Percentiles rank a stretch among this genome's conserved stretches.
phyloP scores from a whole-genome alignment of 805 yeast genomes.

The Candida silvicultrix region DNA sequence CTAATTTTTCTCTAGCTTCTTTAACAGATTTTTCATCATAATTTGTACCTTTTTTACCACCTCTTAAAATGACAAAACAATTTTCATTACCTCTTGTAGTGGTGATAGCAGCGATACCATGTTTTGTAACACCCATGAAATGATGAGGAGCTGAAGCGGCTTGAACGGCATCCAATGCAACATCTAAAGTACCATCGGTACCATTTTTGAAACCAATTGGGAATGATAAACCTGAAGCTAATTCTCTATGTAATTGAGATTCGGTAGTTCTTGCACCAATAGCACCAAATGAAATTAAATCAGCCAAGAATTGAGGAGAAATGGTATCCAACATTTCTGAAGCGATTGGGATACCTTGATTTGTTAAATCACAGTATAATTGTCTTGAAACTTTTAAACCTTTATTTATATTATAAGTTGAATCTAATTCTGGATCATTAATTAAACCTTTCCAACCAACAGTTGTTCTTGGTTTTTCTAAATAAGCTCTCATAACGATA shows the following conservation, averaged over 20 bases:
- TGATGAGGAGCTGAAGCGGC: conserved; percentile 92
- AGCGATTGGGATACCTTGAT: conserved; percentile 83
- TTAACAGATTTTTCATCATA: conserved; percentile 77
- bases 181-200: conserved; percentile 90
- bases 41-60: conserved; percentile 92
- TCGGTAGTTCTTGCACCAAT: conserved; percentile 99
- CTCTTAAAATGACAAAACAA: conserved; percentile 92
- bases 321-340: conserved; percentile 98
- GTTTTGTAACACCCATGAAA: conserved; percentile 95
- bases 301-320: conserved; percentile 92
- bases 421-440: conserved; percentile 93
- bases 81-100: conserved; percentile 93
- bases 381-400: conserved; percentile 86
- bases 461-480: conserved; percentile 97
- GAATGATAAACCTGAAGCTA: conserved; percentile 97
- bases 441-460: conserved; percentile 99
- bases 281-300: conserved; percentile 90
- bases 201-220: conserved; percentile 99
- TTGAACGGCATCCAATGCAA: conserved; percentile 89
- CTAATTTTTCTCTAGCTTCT: conserved; percentile 63
- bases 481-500: conserved; percentile 93
- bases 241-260: conserved; percentile 95
- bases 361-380: conserved; percentile 76
- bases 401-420: conserved; percentile 89
- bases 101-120: conserved; percentile 94